phyloP scores from a whole-genome alignment of 2,329 filamentous ascomycete genomes.

The Cladosporium phlei region DNA sequence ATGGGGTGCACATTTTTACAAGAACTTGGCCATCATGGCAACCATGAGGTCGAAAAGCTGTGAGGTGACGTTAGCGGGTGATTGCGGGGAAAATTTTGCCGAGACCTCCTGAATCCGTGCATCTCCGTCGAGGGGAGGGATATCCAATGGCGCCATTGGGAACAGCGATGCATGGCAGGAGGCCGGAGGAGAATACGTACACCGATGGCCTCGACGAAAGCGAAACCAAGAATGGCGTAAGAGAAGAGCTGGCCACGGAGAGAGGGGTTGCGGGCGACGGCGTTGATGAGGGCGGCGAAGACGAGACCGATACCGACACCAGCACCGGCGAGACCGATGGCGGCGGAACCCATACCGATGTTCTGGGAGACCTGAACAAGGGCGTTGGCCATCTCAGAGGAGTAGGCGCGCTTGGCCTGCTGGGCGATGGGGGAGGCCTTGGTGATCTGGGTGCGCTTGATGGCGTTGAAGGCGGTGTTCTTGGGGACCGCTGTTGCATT shows the following conservation, averaged over 20 bases:
- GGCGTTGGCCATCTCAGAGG: constrained; percentile 80
- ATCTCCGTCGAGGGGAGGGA: not conserved
- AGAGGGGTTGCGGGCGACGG: constrained; percentile 87
- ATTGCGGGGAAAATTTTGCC: constrained; percentile 11
- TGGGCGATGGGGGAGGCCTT: constrained; percentile 38
- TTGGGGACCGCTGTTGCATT: constrained; percentile 30
- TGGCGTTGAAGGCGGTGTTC: constrained; percentile 63
- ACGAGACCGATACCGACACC: constrained; percentile 93
- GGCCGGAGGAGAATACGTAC: constrained; percentile 17
- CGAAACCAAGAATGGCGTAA: constrained; percentile 92
- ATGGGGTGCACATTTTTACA: constrained; percentile 26
- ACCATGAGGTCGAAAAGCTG: constrained; percentile 78
- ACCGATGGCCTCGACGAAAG: constrained; percentile 89
- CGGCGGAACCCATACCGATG: constrained; percentile 81
- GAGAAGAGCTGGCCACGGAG: constrained; percentile 94
- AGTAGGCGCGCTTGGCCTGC: constrained; percentile 70
- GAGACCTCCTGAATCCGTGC: constrained; percentile 11
- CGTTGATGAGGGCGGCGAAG: constrained; percentile 80
- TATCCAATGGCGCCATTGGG: not conserved
- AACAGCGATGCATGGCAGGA: not conserved
- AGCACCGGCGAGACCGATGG: constrained; percentile 87
- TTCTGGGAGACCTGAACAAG: constrained; percentile 89
- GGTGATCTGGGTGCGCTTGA: constrained; percentile 62
- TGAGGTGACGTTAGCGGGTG: not conserved
- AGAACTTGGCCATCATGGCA: constrained; percentile 80